Conservation (phyloP, 805 yeast species). For the Isabelozyma heimii region DNA sequence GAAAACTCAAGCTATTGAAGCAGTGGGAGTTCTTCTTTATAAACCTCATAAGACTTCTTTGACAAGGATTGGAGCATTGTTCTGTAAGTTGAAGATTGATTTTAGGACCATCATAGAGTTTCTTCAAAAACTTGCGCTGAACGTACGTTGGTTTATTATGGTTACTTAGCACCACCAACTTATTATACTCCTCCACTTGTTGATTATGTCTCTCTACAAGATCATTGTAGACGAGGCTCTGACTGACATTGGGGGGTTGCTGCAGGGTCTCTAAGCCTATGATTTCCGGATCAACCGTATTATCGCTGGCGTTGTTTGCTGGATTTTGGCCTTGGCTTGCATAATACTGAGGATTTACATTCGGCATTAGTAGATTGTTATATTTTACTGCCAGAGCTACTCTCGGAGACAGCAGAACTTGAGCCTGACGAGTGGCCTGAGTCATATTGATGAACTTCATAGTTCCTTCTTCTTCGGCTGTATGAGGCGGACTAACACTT, state of each 20-base stretch:
- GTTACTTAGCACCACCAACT: conserved; percentile 1
- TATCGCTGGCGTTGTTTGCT: no score
- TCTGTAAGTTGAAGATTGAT: background rate
- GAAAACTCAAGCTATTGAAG: conserved; percentile 6
- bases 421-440: background rate
- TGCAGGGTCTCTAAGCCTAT: background rate
- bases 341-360: no score
- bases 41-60: conserved; percentile 4
- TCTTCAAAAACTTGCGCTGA: background rate
- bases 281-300: background rate
- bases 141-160: background rate
- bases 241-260: background rate
- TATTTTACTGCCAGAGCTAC: no score
- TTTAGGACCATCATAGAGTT: background rate
- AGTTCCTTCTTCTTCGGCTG: background rate
- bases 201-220: conserved; percentile 7
- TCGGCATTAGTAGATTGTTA: no score
- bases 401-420: background rate
- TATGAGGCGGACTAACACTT: background rate
- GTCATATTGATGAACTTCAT: background rate
- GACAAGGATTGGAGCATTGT: background rate
- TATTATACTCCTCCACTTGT: conserved; percentile 11
- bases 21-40: conserved; percentile 6
- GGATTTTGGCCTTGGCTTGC: no score
- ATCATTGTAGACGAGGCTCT: conserved; percentile 5